Base-by-base conservation (phyloP, 1,284 basidiomycete genomes). In the Xerocomus subilludens region DNA sequence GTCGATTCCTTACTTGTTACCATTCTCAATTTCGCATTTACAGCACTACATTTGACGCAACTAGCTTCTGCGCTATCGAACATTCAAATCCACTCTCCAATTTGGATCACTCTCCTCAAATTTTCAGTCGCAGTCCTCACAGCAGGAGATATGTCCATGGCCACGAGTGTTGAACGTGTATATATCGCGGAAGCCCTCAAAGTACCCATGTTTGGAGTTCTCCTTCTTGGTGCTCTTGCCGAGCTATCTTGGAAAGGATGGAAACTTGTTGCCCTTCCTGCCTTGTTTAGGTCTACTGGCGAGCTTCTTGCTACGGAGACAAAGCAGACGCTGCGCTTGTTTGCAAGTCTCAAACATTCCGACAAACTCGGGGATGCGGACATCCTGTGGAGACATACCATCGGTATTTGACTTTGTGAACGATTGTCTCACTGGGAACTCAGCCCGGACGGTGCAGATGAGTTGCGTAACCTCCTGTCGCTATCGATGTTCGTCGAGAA, bases 211-310 rank as follows among this genome's bases (percentile, higher is more conserved):
- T 90, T 92, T 74, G 89, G 88, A 2, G 78, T 91, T 25, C 86
- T 87, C 51, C 82, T 94, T 21, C 87, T 89, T 42, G 91, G 90
- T 4, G 84, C 88, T 7, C 86, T 94, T 16, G 87, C 90, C 3
- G 91, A 92, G 65, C 81, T 91, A 18, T 87, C 86, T 3, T 95
- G 93, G 92, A 90, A 89, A 47, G 93, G 92, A 5, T 94, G 93
- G 92, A 93, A 90, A 78, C 85, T 90, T 51, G 82, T 94, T 35
- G 91, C 89, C 33, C 80, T 91, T 4, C 91, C 93, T 2, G 82
- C 87, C 27, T 80, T 94, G 33, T 78, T 90, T 35, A 90, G 90
- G 78, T 84, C 85, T 49, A 89, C 89, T 2, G 83, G 85, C 4
- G 85, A 85, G 65, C 78, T 90, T 33, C 80, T 92, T 23, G 83